Percentiles rank a stretch among this genome's conserved stretches.
Evolutionary conservation across 2,329 filamentous ascomycete genomes (phyloP).

Genomic region (Didymella arachidicola): DNA sequence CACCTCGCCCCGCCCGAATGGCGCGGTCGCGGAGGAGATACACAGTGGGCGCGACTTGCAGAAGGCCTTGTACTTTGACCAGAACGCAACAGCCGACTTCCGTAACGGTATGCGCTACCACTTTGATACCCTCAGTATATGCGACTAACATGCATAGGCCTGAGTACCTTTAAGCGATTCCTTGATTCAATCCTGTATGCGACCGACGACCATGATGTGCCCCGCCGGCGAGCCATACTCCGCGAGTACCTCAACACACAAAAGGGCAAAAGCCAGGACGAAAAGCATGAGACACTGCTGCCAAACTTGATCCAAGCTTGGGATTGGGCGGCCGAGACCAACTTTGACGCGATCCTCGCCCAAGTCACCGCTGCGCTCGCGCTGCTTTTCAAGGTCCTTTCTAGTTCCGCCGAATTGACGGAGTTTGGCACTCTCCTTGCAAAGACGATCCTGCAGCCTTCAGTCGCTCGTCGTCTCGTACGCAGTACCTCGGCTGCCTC

Average conservation of each 20-base stretch:
- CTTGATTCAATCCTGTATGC: conserved; percentile 70
- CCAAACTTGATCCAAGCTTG: conserved; percentile 86
- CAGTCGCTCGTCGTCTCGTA: conserved; percentile 80
- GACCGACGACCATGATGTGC: conserved; percentile 58
- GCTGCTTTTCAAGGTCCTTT: conserved; percentile 80
- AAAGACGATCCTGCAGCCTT: conserved; percentile 80
- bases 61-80: conserved; percentile 48
- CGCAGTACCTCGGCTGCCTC: conserved; percentile 81
- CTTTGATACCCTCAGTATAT: neutral
- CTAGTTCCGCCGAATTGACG: conserved; percentile 75
- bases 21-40: conserved; percentile 40
- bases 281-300: conserved; percentile 71
- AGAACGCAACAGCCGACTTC: conserved; percentile 41
- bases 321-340: conserved; percentile 80
- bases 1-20: conserved; percentile 33
- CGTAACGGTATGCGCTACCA: conserved; percentile 36
- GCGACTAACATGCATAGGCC: conserved; percentile 55
- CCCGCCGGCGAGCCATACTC: conserved; percentile 65
- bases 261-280: conserved; percentile 57
- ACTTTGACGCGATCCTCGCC: conserved; percentile 82
- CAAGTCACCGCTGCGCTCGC: conserved; percentile 82
- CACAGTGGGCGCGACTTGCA: conserved; percentile 47
- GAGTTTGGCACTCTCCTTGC: conserved; percentile 80
- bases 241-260: conserved; percentile 73
- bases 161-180: conserved; percentile 74